phyloP scores from a whole-genome alignment of 1,284 basidiomycete species.

The Ceratobasidium sp. region DNA sequence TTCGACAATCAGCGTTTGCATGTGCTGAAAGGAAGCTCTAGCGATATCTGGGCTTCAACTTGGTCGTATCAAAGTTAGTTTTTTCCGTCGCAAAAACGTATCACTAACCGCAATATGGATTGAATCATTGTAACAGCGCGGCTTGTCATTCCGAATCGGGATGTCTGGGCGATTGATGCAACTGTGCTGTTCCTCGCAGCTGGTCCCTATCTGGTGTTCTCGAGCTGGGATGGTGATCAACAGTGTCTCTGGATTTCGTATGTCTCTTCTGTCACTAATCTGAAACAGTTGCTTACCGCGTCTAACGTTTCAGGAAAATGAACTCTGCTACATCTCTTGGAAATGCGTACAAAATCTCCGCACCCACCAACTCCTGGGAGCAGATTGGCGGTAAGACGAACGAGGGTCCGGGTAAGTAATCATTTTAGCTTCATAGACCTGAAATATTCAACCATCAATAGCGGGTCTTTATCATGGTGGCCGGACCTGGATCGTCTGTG shows the following conservation, averaged over 20 bases:
- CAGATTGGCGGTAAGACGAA: constrained; percentile 4
- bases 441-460: neutral
- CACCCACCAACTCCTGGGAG: constrained; percentile 41
- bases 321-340: constrained; percentile 21
- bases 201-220: constrained; percentile 39
- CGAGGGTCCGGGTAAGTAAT: constrained; percentile 33
- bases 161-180: constrained; percentile 19
- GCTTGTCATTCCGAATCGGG: neutral
- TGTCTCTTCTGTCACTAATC: neutral
- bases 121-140: neutral
- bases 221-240: constrained; percentile 8
- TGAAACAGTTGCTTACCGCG: neutral
- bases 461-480: constrained; percentile 1
- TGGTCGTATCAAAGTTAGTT: constrained; percentile 11
- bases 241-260: constrained; percentile 44
- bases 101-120: neutral
- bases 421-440: neutral
- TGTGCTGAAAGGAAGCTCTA: constrained; percentile 18
- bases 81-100: too few species aligned
- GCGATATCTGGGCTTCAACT: constrained; percentile 41
- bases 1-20: neutral
- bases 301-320: neutral
- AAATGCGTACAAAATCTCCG: constrained; percentile 3
- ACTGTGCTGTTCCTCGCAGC: constrained; percentile 23
- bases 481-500: constrained; percentile 32